These are phyloP conservation scores for Penicillium griseofulvum DNA, from an alignment of 2,329 filamentous ascomycete genomes.

Conservation along the genomic window DNA sequence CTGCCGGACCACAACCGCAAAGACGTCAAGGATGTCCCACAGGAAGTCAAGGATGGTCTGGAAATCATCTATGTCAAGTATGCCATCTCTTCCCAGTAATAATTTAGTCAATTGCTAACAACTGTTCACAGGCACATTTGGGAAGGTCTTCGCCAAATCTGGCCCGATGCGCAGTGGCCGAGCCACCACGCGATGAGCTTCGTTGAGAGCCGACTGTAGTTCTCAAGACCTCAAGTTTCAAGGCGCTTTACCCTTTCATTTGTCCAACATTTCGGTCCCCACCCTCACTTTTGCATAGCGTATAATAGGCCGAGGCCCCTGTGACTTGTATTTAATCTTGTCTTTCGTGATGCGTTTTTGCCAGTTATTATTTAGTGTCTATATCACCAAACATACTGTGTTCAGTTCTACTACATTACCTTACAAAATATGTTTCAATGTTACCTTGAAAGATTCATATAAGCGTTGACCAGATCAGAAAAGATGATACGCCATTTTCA, in stretches of 20 bases:
- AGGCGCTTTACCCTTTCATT: not conserved
- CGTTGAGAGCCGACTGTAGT: conserved; percentile 75
- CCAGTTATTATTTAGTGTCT: conserved; percentile 2
- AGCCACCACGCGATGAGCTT: conserved; percentile 66
- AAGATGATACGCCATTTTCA: conserved; percentile 5
- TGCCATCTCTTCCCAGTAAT: conserved; percentile 31
- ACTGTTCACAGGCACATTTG: conserved; percentile 70
- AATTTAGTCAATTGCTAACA: conserved; percentile 13
- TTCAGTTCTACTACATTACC: not conserved
- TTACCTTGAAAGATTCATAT: not conserved
- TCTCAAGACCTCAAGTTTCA: not conserved
- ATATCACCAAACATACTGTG: conserved; percentile 8
- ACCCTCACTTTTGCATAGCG: conserved; percentile 18
- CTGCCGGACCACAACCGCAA: conserved; percentile 86
- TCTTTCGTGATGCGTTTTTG: conserved; percentile 6
- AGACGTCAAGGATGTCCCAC: conserved; percentile 84
- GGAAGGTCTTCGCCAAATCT: conserved; percentile 87
- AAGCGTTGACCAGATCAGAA: conserved; percentile 10
- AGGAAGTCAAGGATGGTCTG: conserved; percentile 82
- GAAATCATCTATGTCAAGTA: conserved; percentile 88
- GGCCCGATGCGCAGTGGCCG: conserved; percentile 86
- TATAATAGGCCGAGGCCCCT: conserved; percentile 8
- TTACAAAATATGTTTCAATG: not conserved
- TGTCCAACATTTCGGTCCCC: conserved; percentile 5
- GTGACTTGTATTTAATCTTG: conserved; percentile 12